These are phyloP conservation scores for Coriolopsis trogii DNA, from an alignment of 1,284 basidiomycete species.

Conservation along the genomic window DNA sequence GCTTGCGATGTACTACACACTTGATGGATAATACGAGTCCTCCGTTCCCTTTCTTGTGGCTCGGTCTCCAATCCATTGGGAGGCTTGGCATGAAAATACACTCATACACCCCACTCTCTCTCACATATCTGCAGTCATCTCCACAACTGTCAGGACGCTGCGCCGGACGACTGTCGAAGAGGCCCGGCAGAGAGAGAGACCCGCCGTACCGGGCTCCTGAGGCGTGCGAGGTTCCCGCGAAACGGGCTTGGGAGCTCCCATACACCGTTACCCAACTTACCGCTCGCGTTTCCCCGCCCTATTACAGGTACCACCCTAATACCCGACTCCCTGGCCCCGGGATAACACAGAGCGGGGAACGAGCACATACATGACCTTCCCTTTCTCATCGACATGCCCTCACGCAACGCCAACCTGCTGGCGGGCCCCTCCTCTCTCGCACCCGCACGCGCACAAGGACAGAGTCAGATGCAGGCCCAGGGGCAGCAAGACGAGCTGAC, in stretches of 20 bases:
- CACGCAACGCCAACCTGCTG: conserved; percentile 17
- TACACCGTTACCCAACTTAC: background rate
- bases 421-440: too few relatives aligned
- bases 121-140: too few relatives aligned
- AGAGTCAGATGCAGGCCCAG: background rate
- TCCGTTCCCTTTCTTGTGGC: too few relatives aligned
- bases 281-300: too few relatives aligned
- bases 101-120: too few relatives aligned
- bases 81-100: too few relatives aligned
- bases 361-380: conserved; percentile 21
- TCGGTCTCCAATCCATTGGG: too few relatives aligned
- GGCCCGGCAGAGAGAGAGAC: too few relatives aligned
- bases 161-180: too few relatives aligned
- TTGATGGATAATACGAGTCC: too few relatives aligned
- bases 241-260: conserved; percentile 2
- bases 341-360: conserved; percentile 6
- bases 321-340: conserved; percentile 18
- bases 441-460: too few relatives aligned
- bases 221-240: background rate
- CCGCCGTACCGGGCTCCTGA: background rate
- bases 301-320: conserved; percentile 8
- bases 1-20: conserved; percentile 1
- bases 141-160: too few relatives aligned
- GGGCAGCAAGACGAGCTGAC: conserved; percentile 55
- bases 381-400: conserved; percentile 31